phyloP scores from a whole-genome alignment of 306 rosid genomes.

The Sicyos baderoa region DNA sequence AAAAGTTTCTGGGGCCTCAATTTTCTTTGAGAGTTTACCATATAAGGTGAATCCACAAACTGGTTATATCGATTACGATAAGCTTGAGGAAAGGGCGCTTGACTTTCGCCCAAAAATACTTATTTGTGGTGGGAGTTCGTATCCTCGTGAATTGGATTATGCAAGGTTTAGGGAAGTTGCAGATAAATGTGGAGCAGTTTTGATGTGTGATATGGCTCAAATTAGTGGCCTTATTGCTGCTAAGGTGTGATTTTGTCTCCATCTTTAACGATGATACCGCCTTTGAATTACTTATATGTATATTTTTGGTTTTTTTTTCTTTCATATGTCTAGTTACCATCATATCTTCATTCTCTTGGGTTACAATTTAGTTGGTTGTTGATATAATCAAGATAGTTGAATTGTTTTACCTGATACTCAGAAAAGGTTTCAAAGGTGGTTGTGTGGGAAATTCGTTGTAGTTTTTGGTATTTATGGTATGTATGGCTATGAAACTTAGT shows the following conservation, averaged over 20 bases:
- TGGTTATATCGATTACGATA: conserved; percentile 73
- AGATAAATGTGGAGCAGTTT: conserved; percentile 78
- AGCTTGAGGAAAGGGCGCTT: conserved; percentile 86
- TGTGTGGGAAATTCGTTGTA: neutral
- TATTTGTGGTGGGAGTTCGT: conserved; percentile 90
- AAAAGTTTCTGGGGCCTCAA: conserved; percentile 77
- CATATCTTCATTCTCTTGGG: conserved; percentile 4
- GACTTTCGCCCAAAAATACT: conserved; percentile 97
- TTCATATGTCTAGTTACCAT: neutral
- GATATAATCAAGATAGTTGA: neutral
- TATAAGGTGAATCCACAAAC: conserved; percentile 81
- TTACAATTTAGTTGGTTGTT: neutral
- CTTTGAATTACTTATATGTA: neutral
- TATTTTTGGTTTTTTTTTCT: neutral
- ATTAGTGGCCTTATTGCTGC: conserved; percentile 86
- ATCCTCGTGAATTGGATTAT: conserved; percentile 92
- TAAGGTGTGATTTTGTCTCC: conserved; percentile 48
- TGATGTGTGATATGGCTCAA: conserved; percentile 94
- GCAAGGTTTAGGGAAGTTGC: conserved; percentile 82
- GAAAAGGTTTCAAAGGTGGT: neutral
- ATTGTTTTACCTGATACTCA: neutral
- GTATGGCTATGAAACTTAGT: neutral
- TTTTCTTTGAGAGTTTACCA: conserved; percentile 83
- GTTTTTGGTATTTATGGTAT: neutral
- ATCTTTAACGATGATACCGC: neutral